Base-by-base conservation (phyloP, 2,329 filamentous ascomycete genomes). In the Bertia moriformis region DNA sequence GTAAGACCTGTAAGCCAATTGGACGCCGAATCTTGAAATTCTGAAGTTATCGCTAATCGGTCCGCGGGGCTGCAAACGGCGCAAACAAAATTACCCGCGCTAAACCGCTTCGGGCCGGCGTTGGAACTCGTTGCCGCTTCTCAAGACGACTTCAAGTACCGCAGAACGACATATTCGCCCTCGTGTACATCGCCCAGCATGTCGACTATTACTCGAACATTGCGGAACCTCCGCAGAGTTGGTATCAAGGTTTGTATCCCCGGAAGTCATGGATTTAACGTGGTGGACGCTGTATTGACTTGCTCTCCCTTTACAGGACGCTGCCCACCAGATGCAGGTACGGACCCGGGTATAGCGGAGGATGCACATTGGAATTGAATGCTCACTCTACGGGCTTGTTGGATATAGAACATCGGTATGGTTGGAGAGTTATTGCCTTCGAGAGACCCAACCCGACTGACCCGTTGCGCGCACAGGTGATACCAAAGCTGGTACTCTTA, bases 401-500 rank as follows among this genome's bases (percentile, higher is more conserved):
- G 44, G 44, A 27, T 44, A 59, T 49, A 75, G 70, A 71, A 74
- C 51, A 73, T 75, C 46, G 71, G 70, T 71, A 66, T 43, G 51
- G 13, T 17, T 14, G 19, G 30, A 24, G 14, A 15, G 10, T 19
- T 15, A 10, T 15, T 4, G 3, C 17, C 10, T 13, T 4, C 3
- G 3, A 3, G 14, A 4, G 3, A 36, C 14, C n/a, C 7, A 19
- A 14, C 12, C 27, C 19, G 15, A 30, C 15, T 33, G 40, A 37
- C 42, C 40, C 3, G 44, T 27, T 5, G 13, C 14, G 37, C 4
- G 29, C 42, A 46, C 57, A 91, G 88, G 89, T 67, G 91, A 98
- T 65, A 98, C 91, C 62, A 98, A 98, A 69, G 78, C 83, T 55
- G 93, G 91, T 54, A 78, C 74, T 33, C 70, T 93, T 49, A 75